Evolutionary conservation across 768 basidiomycete species (phyloP).

Genomic region (Rhizopogon roseolus): DNA sequence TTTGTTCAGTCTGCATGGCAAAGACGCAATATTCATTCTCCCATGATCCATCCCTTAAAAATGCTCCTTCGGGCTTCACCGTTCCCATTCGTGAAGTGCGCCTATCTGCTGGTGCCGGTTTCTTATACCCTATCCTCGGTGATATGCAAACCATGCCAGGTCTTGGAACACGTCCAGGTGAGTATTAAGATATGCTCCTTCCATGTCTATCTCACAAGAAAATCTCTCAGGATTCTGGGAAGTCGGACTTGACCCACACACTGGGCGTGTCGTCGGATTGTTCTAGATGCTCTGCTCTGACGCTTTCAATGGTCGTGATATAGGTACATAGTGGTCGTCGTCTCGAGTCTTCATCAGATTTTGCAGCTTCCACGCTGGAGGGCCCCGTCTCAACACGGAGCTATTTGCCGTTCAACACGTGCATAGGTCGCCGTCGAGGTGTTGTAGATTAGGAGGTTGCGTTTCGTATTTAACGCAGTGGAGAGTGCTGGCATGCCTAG

Average conservation of each 20-base stretch:
- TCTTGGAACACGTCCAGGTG: conserved; percentile 85
- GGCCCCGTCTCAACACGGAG: conserved; percentile 34
- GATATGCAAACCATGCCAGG: conserved; percentile 99
- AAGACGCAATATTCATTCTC: conserved; percentile 99
- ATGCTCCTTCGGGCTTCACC: conserved; percentile 88
- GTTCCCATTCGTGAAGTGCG: conserved; percentile 87
- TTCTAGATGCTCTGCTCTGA: conserved; percentile 45
- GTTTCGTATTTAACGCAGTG: conserved; percentile 3
- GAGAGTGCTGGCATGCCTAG: not conserved
- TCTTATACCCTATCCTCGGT: conserved; percentile 92
- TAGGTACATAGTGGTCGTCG: not conserved
- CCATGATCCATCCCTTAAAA: conserved; percentile 87
- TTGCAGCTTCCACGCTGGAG: conserved; percentile 12
- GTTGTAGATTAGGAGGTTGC: conserved; percentile 11
- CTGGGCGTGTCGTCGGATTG: conserved; percentile 80
- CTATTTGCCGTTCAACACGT: conserved; percentile 38
- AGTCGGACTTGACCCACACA: conserved; percentile 74
- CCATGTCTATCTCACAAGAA: conserved; percentile 6
- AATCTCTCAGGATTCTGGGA: conserved; percentile 77
- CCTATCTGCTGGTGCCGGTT: conserved; percentile 89
- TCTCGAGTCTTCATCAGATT: conserved; percentile 16
- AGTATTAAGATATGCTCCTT: conserved; percentile 11
- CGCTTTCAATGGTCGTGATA: conserved; percentile 16
- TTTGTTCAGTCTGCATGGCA: conserved; percentile 80
- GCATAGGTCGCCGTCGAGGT: conserved; percentile 10